phyloP scores from a whole-genome alignment of 768 basidiomycete genomes.

The Gelatoporia subvermispora region DNA sequence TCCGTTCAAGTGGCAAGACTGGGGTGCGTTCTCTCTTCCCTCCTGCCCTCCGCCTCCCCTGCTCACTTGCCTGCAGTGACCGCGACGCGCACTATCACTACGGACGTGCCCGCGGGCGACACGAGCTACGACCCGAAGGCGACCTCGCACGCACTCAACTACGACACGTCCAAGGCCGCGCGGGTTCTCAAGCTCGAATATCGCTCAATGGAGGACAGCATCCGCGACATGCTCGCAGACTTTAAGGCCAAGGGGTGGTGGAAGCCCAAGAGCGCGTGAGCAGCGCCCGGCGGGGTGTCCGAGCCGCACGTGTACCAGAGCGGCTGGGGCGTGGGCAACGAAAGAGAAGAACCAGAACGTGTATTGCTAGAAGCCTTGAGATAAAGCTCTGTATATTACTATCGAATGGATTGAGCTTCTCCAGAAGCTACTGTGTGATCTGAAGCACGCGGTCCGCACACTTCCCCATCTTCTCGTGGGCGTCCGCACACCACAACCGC shows the following conservation, averaged over 20 bases:
- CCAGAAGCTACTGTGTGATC: too few relatives aligned
- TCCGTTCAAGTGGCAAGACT: conserved; percentile 18
- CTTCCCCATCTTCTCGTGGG: too few relatives aligned
- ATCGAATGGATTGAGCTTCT: too few relatives aligned
- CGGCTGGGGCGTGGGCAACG: too few relatives aligned
- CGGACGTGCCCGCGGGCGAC: conserved; percentile 7
- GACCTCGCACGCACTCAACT: conserved; percentile 22
- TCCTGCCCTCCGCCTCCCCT: background rate
- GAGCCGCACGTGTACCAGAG: too few relatives aligned
- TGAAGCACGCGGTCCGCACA: too few relatives aligned
- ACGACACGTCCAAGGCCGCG: conserved; percentile 31
- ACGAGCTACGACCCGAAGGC: conserved; percentile 14
- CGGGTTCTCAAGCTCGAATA: conserved; percentile 18
- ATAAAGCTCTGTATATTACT: too few relatives aligned
- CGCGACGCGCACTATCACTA: conserved; percentile 4
- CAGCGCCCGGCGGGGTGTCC: too few relatives aligned
- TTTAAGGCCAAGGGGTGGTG: conserved; percentile 20
- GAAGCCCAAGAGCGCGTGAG: too few relatives aligned
- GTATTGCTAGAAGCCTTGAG: too few relatives aligned
- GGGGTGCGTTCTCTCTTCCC: conserved; percentile 4
- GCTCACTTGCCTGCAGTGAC: conserved; percentile 1
- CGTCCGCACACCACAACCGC: too few relatives aligned
- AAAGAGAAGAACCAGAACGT: too few relatives aligned
- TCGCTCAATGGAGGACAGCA: conserved; percentile 13
- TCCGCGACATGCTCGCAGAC: conserved; percentile 16